Evolutionary conservation across 169 alveolate species (phyloP).

Genomic region (Plasmodium coatneyi): DNA sequence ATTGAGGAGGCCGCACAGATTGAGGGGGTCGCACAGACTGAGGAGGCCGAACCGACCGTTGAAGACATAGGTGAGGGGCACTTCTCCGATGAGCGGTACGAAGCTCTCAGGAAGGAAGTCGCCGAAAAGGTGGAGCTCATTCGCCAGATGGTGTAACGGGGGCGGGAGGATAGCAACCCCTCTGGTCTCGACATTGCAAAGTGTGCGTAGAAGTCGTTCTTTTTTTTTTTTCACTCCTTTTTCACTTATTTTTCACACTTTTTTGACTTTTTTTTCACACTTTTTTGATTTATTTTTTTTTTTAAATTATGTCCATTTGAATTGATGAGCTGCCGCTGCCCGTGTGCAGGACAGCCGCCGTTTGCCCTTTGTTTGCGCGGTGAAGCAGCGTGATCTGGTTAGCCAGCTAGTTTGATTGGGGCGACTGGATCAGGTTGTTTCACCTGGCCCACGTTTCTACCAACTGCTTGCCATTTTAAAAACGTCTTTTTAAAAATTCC

Average conservation of each 20-base stretch:
- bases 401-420: not conserved
- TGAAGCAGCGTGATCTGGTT: not conserved
- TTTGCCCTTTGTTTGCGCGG: not conserved
- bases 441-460: not conserved
- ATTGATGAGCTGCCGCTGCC: not conserved
- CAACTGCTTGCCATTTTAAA: not conserved
- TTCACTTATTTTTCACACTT: not conserved
- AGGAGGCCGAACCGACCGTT: not conserved
- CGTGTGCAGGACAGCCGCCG: not conserved
- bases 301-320: not conserved
- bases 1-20: not conserved
- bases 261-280: no score
- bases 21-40: not conserved
- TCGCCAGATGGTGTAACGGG: conserved; percentile 9
- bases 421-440: not conserved
- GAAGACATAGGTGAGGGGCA: not conserved
- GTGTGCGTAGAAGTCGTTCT: not conserved
- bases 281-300: no score
- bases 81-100: conserved; percentile 3
- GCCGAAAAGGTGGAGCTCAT: conserved; percentile 33
- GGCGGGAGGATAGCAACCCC: not conserved
- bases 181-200: not conserved
- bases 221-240: no score
- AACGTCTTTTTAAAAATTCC: not conserved
- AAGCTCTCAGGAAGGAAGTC: conserved; percentile 17